These are phyloP conservation scores for Talaromyces sp. DNA, from an alignment of 2,329 filamentous ascomycete species.

Conservation along the genomic window DNA sequence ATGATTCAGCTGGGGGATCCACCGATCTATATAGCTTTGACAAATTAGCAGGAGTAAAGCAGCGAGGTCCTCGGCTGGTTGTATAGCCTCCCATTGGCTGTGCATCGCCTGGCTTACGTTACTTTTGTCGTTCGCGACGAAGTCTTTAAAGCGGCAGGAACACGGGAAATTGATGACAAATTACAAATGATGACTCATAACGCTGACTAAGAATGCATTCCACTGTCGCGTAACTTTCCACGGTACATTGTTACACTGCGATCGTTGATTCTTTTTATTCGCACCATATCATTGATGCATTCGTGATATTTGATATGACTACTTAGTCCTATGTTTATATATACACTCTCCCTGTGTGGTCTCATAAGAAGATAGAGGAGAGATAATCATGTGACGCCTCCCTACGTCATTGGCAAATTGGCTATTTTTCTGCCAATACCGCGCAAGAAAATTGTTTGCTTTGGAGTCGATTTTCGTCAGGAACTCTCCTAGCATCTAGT, in stretches of 20 bases:
- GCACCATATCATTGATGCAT: not conserved
- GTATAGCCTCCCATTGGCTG: not conserved
- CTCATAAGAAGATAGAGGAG: not conserved
- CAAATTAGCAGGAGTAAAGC: not conserved
- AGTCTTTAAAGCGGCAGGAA: not conserved
- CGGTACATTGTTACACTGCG: not conserved
- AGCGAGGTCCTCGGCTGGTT: not conserved
- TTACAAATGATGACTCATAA: not conserved
- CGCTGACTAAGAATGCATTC: not conserved
- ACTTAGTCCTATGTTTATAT: no score
- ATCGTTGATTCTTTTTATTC: not conserved
- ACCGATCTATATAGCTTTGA: not conserved
- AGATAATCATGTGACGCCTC: not conserved
- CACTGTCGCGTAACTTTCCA: not conserved
- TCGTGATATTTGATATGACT: not conserved
- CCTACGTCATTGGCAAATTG: slow-evolving; percentile 2
- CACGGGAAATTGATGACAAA: not conserved
- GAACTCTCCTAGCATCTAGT: not conserved
- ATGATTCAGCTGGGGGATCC: not conserved
- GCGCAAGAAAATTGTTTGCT: not conserved
- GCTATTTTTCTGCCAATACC: not conserved
- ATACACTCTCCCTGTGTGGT: no score
- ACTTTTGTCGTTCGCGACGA: not conserved
- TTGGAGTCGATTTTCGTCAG: not conserved
- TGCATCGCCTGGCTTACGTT: not conserved